Percentiles rank a stretch among this genome's conserved stretches.
phyloP scores from a whole-genome alignment of 1,139 yeast genomes.

The Candida frijolesensis region DNA sequence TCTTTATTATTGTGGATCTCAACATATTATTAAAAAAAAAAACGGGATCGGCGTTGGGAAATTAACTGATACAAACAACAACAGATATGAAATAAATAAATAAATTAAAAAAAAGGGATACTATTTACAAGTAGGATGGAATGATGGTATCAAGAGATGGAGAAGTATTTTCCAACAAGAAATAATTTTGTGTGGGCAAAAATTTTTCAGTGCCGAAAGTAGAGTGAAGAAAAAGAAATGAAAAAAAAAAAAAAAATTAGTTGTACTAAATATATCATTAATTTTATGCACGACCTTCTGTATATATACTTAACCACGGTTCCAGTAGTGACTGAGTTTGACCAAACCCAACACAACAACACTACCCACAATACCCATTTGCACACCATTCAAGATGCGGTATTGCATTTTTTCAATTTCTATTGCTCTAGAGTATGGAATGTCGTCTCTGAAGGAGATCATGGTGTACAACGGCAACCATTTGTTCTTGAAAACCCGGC shows the following conservation, averaged over 20 bases:
- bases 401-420: constrained; percentile 53
- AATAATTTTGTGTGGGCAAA: constrained; percentile 1
- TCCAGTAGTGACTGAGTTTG: constrained; percentile 9
- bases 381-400: constrained; percentile 37
- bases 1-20: constrained; percentile 11
- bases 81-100: background rate
- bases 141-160: background rate
- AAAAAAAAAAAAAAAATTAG: constrained; percentile 1
- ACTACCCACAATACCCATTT: constrained; percentile 22
- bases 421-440: constrained; percentile 73
- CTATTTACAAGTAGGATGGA: constrained; percentile 6
- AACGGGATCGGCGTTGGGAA: background rate
- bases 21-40: constrained; percentile 6
- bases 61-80: background rate
- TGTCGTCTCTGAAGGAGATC: constrained; percentile 88
- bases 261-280: background rate
- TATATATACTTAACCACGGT: constrained; percentile 3
- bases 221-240: background rate
- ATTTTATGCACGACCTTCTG: background rate
- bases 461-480: constrained; percentile 92
- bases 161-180: background rate
- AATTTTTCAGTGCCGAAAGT: background rate
- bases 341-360: constrained; percentile 15
- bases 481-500: constrained; percentile 42
- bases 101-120: background rate